phyloP scores from a whole-genome alignment of 352 stramenopile species.

The Globisporangium spiculum region DNA sequence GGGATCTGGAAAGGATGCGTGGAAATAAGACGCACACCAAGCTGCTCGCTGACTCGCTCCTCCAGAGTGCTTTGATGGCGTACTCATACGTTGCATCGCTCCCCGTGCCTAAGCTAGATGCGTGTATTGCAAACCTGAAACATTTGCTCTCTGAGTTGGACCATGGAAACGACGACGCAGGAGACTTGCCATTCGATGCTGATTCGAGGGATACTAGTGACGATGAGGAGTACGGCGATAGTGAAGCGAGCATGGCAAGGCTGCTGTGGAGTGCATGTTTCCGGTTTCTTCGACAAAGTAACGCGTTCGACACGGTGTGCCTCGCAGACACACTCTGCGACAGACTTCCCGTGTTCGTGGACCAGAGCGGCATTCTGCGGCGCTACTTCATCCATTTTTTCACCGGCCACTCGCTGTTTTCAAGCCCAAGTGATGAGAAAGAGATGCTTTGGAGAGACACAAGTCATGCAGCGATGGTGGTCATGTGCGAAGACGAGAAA shows the following conservation, averaged over 20 bases:
- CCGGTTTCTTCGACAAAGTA: slow-evolving; percentile 25
- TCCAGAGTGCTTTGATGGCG: slow-evolving; percentile 3
- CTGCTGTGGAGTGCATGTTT: slow-evolving; percentile 43
- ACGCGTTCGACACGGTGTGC: slow-evolving; percentile 17
- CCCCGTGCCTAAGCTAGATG: background rate
- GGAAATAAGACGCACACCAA: background rate
- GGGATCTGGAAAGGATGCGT: background rate
- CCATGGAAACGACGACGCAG: background rate
- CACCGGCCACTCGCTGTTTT: slow-evolving; percentile 36
- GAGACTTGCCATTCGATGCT: background rate
- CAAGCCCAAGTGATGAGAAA: slow-evolving; percentile 20
- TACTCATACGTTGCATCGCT: slow-evolving; percentile 19
- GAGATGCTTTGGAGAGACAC: slow-evolving; percentile 9
- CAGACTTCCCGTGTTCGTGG: slow-evolving; percentile 42
- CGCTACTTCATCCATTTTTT: slow-evolving; percentile 49
- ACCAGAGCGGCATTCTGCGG: slow-evolving; percentile 38
- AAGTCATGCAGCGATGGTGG: slow-evolving; percentile 25
- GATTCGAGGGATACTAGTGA: background rate
- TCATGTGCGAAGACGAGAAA: slow-evolving; percentile 29
- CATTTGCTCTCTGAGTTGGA: slow-evolving; percentile 1
- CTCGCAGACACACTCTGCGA: slow-evolving; percentile 32
- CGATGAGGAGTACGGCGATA: background rate
- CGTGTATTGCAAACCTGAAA: slow-evolving; percentile 4
- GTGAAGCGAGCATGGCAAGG: background rate
- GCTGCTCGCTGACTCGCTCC: slow-evolving; percentile 8